Percentiles rank a stretch among this genome's conserved stretches.
These are phyloP conservation scores for Tubosaeta sp. DNA, from an alignment of 768 basidiomycete species.

Conservation along the genomic window DNA sequence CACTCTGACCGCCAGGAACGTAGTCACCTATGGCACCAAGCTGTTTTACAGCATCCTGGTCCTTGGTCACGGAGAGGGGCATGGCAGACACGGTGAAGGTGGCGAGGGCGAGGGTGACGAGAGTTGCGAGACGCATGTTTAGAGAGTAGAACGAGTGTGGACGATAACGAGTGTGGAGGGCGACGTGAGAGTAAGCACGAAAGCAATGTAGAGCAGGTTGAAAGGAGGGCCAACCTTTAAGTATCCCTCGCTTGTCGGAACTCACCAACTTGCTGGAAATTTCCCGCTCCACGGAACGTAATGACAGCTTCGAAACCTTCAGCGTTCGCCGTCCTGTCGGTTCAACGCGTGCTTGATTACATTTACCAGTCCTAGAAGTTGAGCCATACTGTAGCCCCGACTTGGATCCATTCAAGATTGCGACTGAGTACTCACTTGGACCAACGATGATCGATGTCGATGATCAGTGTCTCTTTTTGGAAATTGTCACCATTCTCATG, in stretches of 20 bases:
- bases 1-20: no score
- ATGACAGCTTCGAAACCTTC: background rate
- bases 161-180: conserved; percentile 4
- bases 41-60: background rate
- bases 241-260: background rate
- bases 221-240: background rate
- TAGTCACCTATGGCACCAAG: background rate
- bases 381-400: no score
- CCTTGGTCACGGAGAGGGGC: background rate
- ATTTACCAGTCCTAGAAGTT: no score
- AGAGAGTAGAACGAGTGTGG: background rate
- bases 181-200: background rate
- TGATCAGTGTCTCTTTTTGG: no score
- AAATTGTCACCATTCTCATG: no score
- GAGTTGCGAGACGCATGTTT: conserved; percentile 9
- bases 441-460: no score
- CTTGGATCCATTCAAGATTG: no score
- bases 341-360: background rate
- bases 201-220: background rate
- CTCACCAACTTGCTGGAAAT: background rate
- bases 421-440: no score
- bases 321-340: background rate
- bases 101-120: conserved; percentile 8
- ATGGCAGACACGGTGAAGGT: conserved; percentile 5
- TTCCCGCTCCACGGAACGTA: background rate